These are phyloP conservation scores for Aspergillus wentii DNA, from an alignment of 495 filamentous ascomycete genomes.

Conservation along the genomic window DNA sequence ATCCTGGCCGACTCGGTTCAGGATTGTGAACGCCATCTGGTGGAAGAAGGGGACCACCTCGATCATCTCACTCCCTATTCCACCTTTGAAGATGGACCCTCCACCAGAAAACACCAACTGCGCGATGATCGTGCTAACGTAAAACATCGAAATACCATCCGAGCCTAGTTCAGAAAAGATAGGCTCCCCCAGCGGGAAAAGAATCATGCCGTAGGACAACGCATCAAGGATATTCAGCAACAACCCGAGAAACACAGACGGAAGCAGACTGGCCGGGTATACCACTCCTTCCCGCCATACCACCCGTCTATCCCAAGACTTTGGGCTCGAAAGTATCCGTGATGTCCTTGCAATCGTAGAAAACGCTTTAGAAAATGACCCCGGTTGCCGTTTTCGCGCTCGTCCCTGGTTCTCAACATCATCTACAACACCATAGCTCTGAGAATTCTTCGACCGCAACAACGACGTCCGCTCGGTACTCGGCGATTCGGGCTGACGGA, in stretches of 20 bases:
- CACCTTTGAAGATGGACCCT: conserved; percentile 85
- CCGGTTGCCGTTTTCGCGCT: conserved; percentile 7
- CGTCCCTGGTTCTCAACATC: conserved; percentile 37
- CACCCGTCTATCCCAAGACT: conserved; percentile 62
- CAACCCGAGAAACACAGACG: conserved; percentile 82
- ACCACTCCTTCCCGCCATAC: conserved; percentile 62
- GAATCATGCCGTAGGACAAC: conserved; percentile 93
- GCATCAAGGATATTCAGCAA: conserved; percentile 92
- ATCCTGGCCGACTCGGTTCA: conserved; percentile 69
- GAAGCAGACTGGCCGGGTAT: conserved; percentile 64
- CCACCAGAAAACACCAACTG: conserved; percentile 86
- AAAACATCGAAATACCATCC: conserved; percentile 97
- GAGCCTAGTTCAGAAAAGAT: conserved; percentile 80
- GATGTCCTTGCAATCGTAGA: conserved; percentile 20
- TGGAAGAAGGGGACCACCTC: conserved; percentile 98
- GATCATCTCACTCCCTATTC: conserved; percentile 96
- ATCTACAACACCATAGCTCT: conserved; percentile 25
- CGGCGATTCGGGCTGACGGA: conserved; percentile 6
- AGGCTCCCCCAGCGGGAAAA: conserved; percentile 83
- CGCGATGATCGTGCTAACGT: conserved; percentile 92
- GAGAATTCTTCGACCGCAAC: conserved; percentile 28
- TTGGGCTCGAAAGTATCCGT: conserved; percentile 47
- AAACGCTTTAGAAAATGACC: conserved; percentile 14
- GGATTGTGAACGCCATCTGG: conserved; percentile 90
- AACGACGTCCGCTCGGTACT: conserved; percentile 41